Base-by-base conservation (phyloP, 306 rosid genomes). In the Begonia loranthoides region DNA sequence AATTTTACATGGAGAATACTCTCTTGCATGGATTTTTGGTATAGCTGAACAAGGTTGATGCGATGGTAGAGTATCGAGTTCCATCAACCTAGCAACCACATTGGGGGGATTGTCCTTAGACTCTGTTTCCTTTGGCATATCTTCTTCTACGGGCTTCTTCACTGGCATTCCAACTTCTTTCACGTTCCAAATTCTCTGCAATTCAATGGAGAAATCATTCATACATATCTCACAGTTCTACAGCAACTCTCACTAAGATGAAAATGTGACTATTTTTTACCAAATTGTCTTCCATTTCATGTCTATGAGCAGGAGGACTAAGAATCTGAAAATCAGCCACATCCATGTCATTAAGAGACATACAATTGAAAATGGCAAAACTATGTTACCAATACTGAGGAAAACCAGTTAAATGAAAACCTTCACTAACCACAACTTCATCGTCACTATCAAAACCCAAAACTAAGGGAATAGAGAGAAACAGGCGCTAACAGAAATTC, bases 1-100 rank as follows among this genome's bases (percentile, higher is more conserved):
- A 7, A 28, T 51, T 52, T 59, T 28, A 28, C 36, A 4, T 7
- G 36, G 75, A 28, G 82, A 69, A 73, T 50, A 56, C 56, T 68
- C 71, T 67, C 72, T 74, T 51, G 68, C 62, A 62, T 51, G 74
- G 64, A 71, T 76, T 71, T 77, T 75, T 55, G 70, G 79, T 51
- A 66, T 64, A 28, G 84, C 65, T 58, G 77, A 58, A 70, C 70
- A 71, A 48, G 76, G 55, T 19, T 19, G 22, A 59, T 74, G 79
- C 64, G 70, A 54, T 38, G 93, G 87, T 41, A 83, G 66, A 64
- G 78, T 45, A 41, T 92, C 99, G 59, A 92, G 88, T 61, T 94
- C 99, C 99, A 87, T 92, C 68, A 87, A 72, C 72, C 79, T 83
- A 58, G 99, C 99, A 63, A 92, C 94, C 54, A 83, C 76, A 64